A percentile compares a stretch with the other conserved stretches of the same genome.
These are phyloP conservation scores for Cystobasidiaceae sp. DNA, from an alignment of 1,284 basidiomycete genomes.

Conservation along the genomic window DNA sequence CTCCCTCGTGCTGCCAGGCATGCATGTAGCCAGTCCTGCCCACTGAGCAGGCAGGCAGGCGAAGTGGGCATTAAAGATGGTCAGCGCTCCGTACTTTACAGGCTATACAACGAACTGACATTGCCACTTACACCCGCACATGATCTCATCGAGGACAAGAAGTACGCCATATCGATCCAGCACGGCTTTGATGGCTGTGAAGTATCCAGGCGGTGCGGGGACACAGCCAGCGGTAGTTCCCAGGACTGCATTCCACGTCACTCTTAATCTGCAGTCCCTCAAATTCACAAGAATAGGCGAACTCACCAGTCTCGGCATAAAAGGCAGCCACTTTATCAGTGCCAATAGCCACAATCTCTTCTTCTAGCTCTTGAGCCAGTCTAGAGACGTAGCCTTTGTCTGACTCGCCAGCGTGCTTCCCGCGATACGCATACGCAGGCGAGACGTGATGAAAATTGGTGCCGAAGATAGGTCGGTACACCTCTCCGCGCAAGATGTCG, in stretches of 20 bases:
- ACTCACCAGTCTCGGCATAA: slow-evolving; percentile 53
- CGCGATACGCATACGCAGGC: slow-evolving; percentile 73
- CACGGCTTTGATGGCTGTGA: slow-evolving; percentile 67
- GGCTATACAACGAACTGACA: neutral
- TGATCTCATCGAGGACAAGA: slow-evolving; percentile 77
- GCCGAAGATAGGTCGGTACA: slow-evolving; percentile 64
- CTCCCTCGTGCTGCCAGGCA: slow-evolving; percentile 76
- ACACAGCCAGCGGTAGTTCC: slow-evolving; percentile 67
- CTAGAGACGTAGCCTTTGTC: slow-evolving; percentile 71
- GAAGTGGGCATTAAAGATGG: neutral
- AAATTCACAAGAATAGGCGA: too few relatives aligned
- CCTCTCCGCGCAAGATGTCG: slow-evolving; percentile 57
- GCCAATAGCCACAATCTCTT: slow-evolving; percentile 72
- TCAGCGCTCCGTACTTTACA: neutral
- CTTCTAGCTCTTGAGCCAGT: slow-evolving; percentile 68
- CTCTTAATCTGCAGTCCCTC: too few relatives aligned
- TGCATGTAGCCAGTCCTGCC: slow-evolving; percentile 70
- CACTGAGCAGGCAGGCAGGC: too few relatives aligned
- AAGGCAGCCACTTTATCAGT: slow-evolving; percentile 60
- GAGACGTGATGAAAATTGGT: slow-evolving; percentile 56
- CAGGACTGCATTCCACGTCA: too few relatives aligned
- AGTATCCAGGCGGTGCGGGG: slow-evolving; percentile 44
- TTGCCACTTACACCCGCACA: slow-evolving; percentile 56
- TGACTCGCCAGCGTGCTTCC: slow-evolving; percentile 62
- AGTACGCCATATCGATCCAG: slow-evolving; percentile 77